These are phyloP conservation scores for Astragalus membranaceus DNA, from an alignment of 306 rosid species.

Conservation along the genomic window DNA sequence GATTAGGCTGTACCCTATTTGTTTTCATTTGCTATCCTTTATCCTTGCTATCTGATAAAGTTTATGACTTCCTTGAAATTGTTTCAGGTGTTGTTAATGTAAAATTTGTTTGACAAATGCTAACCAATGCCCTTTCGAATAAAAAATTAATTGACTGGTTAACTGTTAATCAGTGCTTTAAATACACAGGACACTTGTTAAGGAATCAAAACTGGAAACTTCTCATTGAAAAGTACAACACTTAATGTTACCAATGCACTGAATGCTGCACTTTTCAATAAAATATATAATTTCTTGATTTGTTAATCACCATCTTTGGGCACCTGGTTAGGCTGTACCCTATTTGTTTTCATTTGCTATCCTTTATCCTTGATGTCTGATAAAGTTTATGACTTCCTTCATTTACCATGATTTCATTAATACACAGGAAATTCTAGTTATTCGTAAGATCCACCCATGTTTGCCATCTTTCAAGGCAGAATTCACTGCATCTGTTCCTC, in stretches of 20 bases:
- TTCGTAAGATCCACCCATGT: conserved; percentile 91
- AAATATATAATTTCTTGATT: neutral
- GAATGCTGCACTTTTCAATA: neutral
- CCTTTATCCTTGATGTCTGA: neutral
- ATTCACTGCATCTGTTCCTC: conserved; percentile 95
- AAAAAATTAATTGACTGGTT: neutral
- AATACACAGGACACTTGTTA: neutral
- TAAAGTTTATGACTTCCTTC: conserved; percentile 9
- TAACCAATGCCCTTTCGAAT: neutral
- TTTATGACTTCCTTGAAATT: neutral
- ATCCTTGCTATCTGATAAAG: neutral
- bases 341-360: neutral
- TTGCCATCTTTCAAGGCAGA: conserved; percentile 97
- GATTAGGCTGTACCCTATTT: neutral
- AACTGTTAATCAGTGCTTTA: no score
- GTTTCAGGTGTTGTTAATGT: neutral
- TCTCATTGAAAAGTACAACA: neutral
- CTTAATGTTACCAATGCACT: neutral
- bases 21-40: neutral
- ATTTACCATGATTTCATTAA: conserved; percentile 18
- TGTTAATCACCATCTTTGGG: neutral
- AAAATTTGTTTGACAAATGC: neutral
- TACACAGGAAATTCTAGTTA: conserved; percentile 69
- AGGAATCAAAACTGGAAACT: neutral
- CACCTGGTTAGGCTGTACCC: neutral